Evolutionary conservation across 2,329 filamentous ascomycete genomes (phyloP), one percentile per base, ranked within the genome.

Genomic region (Didymella keratinophila): DNA sequence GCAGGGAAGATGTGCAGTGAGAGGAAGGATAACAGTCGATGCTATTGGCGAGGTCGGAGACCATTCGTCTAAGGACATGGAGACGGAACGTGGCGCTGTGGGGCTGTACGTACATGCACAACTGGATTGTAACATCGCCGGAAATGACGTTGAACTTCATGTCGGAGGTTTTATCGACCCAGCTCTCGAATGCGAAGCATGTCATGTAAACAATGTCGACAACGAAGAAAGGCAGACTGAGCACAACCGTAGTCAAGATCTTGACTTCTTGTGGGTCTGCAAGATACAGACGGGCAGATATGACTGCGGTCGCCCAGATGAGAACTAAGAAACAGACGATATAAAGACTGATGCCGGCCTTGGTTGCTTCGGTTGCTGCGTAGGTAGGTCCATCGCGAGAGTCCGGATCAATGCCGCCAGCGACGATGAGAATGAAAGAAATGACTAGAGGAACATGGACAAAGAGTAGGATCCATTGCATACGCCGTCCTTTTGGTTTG

Each of bases 181-280:
- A 65, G 20, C 61, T 61, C 46, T 76, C 73, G 25, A 73, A 76
- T 6, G 73, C 73, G 50, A 76, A 76, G 46, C 71, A 75, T 70
- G 74, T 76, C 71, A 76, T 76, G 53, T 76, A 76, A 20, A 76
- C 71, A 25, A 76, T 68, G 44, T 76, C 70, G 41, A 75, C 72
- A 21, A 76, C 62, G 44, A 75, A 76, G 56, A 76, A 76, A 1
- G 72, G 73, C 21, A 76, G 60, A 45, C 73, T 76, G 25, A 75
- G 42, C 16, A 75, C 73, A 5, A 76, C 71, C 0, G 72, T 76
- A 3, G 72, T 75, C 18, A 76, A 61, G 20, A 76, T 76, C 53
- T 72, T 72, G 50, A 74, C 71, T 56, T 76, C 72, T 21, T 66
- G 50, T 16, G 70, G 56, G 44, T 70, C 66, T 8, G 73, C 73